Evolutionary conservation across 1,139 yeast species (phyloP).

Genomic region (Debaryomyces psychrophilus): DNA sequence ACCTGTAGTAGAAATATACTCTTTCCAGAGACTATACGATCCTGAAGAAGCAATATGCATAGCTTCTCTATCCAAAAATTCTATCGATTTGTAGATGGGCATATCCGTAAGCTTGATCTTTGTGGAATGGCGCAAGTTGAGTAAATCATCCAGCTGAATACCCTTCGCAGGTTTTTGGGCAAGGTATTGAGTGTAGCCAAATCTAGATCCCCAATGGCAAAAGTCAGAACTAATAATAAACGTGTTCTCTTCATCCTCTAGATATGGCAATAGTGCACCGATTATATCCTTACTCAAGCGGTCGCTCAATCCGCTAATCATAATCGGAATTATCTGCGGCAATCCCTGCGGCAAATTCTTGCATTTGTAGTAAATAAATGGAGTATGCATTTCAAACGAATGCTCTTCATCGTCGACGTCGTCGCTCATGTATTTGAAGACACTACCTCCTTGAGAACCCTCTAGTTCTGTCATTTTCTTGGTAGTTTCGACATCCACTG

Average conservation of each 20-base stretch:
- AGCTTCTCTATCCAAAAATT: conserved; percentile 66
- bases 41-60: conserved; percentile 66
- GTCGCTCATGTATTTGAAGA: conserved; percentile 59
- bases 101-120: conserved; percentile 19
- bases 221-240: conserved; percentile 89
- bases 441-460: conserved; percentile 3
- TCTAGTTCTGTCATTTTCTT: conserved; percentile 27
- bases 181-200: conserved; percentile 69
- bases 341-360: conserved; percentile 37
- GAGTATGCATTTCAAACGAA: conserved; percentile 93
- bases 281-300: conserved; percentile 51
- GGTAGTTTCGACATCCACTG: conserved; percentile 59
- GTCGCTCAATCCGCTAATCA: conserved; percentile 67
- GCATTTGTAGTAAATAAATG: conserved; percentile 61
- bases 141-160: conserved; percentile 19
- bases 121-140: conserved; percentile 19
- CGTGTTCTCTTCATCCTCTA: conserved; percentile 60
- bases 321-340: conserved; percentile 73
- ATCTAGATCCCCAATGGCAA: conserved; percentile 93
- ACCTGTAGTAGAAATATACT: conserved; percentile 67
- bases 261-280: conserved; percentile 51
- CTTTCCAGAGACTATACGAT: conserved; percentile 58
- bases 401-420: conserved; percentile 84
- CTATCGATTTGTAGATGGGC: conserved; percentile 73
- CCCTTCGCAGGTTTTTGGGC: conserved; percentile 22